These are phyloP conservation scores for Tricholoma sp. DNA, from an alignment of 768 basidiomycete genomes.

Conservation along the genomic window DNA sequence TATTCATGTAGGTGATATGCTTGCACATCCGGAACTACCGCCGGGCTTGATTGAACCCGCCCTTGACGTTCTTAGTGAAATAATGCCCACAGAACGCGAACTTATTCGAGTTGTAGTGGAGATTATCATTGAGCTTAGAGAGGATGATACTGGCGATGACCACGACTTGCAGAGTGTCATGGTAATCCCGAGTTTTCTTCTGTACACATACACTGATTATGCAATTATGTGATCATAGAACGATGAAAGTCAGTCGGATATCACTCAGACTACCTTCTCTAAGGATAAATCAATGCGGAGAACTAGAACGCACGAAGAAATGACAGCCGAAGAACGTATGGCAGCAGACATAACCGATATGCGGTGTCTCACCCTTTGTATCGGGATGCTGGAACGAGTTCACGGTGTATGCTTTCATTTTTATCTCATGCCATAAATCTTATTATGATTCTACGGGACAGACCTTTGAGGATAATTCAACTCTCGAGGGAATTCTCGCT, in stretches of 20 bases:
- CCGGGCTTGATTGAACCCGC: slow-evolving; percentile 73
- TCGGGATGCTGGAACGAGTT: slow-evolving; percentile 86
- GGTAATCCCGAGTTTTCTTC: slow-evolving; percentile 3
- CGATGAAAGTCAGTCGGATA: slow-evolving; percentile 25
- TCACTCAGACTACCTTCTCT: slow-evolving; percentile 18
- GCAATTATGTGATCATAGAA: slow-evolving; percentile 3
- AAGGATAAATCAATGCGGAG: slow-evolving; percentile 27
- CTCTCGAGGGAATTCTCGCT: slow-evolving; percentile 71
- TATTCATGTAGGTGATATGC: slow-evolving; percentile 66
- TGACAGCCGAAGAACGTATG: slow-evolving; percentile 61
- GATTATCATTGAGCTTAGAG: slow-evolving; percentile 74
- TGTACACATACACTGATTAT: background rate
- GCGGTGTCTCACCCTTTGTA: slow-evolving; percentile 78
- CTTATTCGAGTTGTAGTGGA: slow-evolving; percentile 87
- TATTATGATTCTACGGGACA: slow-evolving; percentile 33
- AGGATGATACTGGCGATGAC: slow-evolving; percentile 27
- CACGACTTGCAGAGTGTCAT: slow-evolving; percentile 25
- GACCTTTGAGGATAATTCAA: slow-evolving; percentile 75
- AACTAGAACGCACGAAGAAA: slow-evolving; percentile 48
- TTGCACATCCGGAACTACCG: slow-evolving; percentile 77
- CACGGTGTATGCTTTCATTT: slow-evolving; percentile 62
- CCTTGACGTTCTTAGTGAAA: slow-evolving; percentile 80
- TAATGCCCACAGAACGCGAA: slow-evolving; percentile 81
- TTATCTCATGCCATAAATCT: background rate
- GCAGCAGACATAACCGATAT: slow-evolving; percentile 71